Base-by-base conservation (phyloP, 164 flowering plant genomes). In the Hamamelis virginiana region DNA sequence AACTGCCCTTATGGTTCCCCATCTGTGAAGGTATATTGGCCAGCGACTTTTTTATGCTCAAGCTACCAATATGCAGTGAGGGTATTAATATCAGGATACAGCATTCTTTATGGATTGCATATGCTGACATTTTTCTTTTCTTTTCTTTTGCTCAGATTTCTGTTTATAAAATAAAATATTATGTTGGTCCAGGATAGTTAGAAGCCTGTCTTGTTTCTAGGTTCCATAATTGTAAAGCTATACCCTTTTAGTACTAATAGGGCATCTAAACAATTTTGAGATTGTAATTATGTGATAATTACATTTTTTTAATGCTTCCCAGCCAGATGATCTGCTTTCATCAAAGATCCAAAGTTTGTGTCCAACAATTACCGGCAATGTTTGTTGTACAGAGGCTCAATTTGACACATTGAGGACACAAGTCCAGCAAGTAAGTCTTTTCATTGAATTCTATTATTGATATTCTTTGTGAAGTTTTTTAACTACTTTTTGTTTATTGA, bases 341-440 rank as follows among this genome's bases (percentile, higher is more conserved):
- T 77, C 88, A 68, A 96, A 91, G 76, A 81, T 96, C 57, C 98
- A 96, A 80, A 96, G 98, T 78, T 80, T 96, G 68, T 96, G 98
- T 71, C 98, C 99, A 14, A 88, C 98, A 62, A 86, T 96, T 22
- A 87, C 83, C 46, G 99, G 97, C 57, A 89, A 96, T 83, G 88
- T 93, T 57, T 96, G 99, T 75, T 96, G 98, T 74, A 87, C 97
- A 59, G 92, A 87, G 72, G 63, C 55, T 53, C 99, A 96, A 74
- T 96, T 96, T 72, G 91, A 90, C 45, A 89, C 92, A 1, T 73
- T 96, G 69, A 81, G 92, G 23, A 16, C 90, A 12, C 98, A 96
- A 88, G 97, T 93, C 65, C 98, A 91, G 78, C 97, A 93, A 74
- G 99, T 91, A 82, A 83, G 89, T 62, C 11, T 59, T 69, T 50